Base-by-base conservation (phyloP, 306 rosid species). In the Gastrolobium villosum region DNA sequence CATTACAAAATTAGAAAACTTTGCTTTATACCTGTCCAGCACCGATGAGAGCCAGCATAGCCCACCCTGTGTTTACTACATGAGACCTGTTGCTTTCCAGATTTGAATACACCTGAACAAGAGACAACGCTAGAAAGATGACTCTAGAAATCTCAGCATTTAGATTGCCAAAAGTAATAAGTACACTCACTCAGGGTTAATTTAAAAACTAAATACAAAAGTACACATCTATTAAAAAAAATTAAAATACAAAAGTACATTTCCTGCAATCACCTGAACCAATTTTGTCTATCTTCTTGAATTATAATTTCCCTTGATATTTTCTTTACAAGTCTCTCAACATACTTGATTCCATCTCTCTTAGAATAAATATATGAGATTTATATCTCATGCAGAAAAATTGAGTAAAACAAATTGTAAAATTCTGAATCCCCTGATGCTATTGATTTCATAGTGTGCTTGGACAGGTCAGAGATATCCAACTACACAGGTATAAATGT, bases 51-150 rank as follows among this genome's bases (percentile, higher is more conserved):
- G 93, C 84, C 80, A 86, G 63, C 89, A 91, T 61, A 48, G 98
- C 97, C 97, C 97, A 93, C 62, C 86, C 95, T 6, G 97, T 93
- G 62, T 87, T 89, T 37, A 93, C 98, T 30, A 81, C 85, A 87
- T 93, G 98, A 35, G 95, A 61, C 76, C 84, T 84, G 80, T 87
- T 70, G 30, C 84, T 74, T 70, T 93, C 88, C 46, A 93, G 75
- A 84, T 88, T 88, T 71, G 98, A 70, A 82, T 93, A 93, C 59
- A 86, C 92, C 98, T 93, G 83, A 73, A 57, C 13, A 64, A 64
- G 65, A 74, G 65, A 78, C 48, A 59, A 43, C 56, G 79, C 5
- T 41, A 50, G 36, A 65, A 50, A 61, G 30, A 43, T 40, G 59
- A 70, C 10, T 72, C 48, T 0, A 65, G 81, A 81, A 68, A 78